phyloP scores from a whole-genome alignment of 164 flowering plant species.

The Aristolochia contorta region DNA sequence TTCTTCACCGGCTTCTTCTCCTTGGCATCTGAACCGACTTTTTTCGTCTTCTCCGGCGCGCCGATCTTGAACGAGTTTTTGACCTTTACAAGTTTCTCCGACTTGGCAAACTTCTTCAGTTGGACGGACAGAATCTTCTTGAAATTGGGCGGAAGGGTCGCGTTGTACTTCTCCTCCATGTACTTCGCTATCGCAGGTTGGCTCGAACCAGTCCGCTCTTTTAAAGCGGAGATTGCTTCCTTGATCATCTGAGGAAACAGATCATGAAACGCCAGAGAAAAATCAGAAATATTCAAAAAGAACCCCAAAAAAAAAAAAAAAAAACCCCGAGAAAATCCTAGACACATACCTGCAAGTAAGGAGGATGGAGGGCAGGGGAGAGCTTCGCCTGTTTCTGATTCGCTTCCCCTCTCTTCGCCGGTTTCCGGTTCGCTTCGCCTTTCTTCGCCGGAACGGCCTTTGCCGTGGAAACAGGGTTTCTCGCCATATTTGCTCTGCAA shows the following conservation, averaged over 20 bases:
- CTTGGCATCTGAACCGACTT: neutral
- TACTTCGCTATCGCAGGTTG: slow-evolving; percentile 39
- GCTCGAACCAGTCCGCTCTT: slow-evolving; percentile 48
- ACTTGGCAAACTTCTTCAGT: slow-evolving; percentile 28
- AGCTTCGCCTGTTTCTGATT: neutral
- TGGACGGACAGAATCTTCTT: slow-evolving; percentile 29
- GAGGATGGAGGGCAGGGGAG: neutral
- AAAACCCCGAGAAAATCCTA: no score
- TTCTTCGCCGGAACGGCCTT: neutral
- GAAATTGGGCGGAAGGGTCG: slow-evolving; percentile 30
- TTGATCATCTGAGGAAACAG: slow-evolving; percentile 31
- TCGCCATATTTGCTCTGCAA: no score
- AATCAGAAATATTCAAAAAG: neutral
- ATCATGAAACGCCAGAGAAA: neutral
- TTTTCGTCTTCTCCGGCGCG: neutral
- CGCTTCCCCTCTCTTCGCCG: neutral
- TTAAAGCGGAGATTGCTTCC: slow-evolving; percentile 36
- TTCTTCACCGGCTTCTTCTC: slow-evolving; percentile 1
- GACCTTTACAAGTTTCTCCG: slow-evolving; percentile 30
- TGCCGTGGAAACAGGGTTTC: neutral
- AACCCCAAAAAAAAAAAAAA: no score
- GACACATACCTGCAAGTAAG: slow-evolving; percentile 3
- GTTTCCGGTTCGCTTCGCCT: neutral
- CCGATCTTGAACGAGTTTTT: slow-evolving; percentile 34
- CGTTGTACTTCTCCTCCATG: slow-evolving; percentile 31